These are phyloP conservation scores for Mariannaea elegans DNA, from an alignment of 2,329 filamentous ascomycete species.

Conservation along the genomic window DNA sequence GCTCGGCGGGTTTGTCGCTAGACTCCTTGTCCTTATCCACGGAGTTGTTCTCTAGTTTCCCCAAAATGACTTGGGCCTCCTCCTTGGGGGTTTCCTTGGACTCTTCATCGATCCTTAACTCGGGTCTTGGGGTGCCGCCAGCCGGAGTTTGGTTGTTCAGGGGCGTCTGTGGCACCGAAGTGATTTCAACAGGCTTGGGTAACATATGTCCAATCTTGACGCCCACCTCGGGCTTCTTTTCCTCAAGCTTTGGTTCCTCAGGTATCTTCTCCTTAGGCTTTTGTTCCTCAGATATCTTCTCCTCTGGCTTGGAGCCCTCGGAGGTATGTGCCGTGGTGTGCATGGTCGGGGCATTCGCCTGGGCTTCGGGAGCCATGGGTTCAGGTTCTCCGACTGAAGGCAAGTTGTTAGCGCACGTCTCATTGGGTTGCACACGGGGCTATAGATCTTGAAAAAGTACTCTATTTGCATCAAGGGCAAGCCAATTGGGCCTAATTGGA, in stretches of 20 bases:
- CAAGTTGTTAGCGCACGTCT: constrained; percentile 23
- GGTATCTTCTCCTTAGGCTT: constrained; percentile 22
- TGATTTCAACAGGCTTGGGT: constrained; percentile 49
- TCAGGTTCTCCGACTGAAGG: constrained; percentile 42
- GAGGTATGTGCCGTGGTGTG: constrained; percentile 35
- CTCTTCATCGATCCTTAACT: constrained; percentile 45
- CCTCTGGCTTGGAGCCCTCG: constrained; percentile 34
- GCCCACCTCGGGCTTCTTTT: constrained; percentile 26
- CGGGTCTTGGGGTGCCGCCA: constrained; percentile 47
- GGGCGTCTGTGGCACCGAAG: constrained; percentile 49
- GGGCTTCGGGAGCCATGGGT: constrained; percentile 40
- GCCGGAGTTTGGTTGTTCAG: constrained; percentile 46
- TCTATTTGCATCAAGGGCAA: constrained; percentile 8
- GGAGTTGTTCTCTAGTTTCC: constrained; percentile 34
- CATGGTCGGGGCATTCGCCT: constrained; percentile 40
- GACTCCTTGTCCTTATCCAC: constrained; percentile 30
- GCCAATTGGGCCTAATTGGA: constrained; percentile 30
- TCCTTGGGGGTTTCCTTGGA: constrained; percentile 37
- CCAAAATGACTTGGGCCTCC: constrained; percentile 38
- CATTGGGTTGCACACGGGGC: background rate
- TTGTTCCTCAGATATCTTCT: constrained; percentile 35
- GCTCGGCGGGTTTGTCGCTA: constrained; percentile 20
- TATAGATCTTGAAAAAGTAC: background rate
- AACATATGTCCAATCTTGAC: constrained; percentile 27
- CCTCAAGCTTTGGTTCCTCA: constrained; percentile 27